Conservation (phyloP, 2,329 filamentous ascomycete genomes). For the Triangularia verruculosa region DNA sequence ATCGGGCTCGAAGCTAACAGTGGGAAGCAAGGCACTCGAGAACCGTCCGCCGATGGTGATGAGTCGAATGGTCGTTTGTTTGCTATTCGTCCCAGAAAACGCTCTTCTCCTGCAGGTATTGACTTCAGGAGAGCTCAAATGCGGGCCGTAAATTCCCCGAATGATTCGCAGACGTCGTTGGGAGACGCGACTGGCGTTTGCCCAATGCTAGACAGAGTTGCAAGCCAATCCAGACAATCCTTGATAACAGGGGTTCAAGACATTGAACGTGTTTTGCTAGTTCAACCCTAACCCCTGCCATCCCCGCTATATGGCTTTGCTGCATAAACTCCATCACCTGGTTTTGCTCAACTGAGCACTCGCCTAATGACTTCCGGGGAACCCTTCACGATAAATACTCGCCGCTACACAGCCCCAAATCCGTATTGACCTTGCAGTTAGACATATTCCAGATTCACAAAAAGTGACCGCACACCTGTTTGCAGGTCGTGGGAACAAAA, state of each 20-base stretch:
- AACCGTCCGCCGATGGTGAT: not conserved
- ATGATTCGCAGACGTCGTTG: constrained; percentile 9
- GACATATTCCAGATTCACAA: not conserved
- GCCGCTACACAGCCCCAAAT: not conserved
- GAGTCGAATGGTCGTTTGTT: not conserved
- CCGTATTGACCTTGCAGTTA: not conserved
- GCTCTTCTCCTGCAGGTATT: not conserved
- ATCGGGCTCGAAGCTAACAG: not conserved
- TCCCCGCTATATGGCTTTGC: not conserved
- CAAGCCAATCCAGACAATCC: not conserved
- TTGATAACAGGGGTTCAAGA: not conserved
- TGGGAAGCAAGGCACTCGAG: not conserved
- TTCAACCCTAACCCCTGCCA: not conserved
- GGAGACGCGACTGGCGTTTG: constrained; percentile 19
- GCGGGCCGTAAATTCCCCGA: constrained; percentile 3
- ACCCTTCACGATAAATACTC: not conserved
- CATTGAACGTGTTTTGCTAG: not conserved
- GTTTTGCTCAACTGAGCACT: not conserved
- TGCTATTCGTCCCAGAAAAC: not conserved
- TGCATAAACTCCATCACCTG: not conserved
- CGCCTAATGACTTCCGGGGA: not conserved
- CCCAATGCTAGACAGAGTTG: constrained; percentile 2
- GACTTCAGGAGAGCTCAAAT: not conserved
- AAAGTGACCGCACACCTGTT: not conserved
- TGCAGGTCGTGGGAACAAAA: not conserved